Percentiles rank a stretch among this genome's conserved stretches.
phyloP scores from a whole-genome alignment of 495 filamentous ascomycete species.

The Aspergillus diversus region DNA sequence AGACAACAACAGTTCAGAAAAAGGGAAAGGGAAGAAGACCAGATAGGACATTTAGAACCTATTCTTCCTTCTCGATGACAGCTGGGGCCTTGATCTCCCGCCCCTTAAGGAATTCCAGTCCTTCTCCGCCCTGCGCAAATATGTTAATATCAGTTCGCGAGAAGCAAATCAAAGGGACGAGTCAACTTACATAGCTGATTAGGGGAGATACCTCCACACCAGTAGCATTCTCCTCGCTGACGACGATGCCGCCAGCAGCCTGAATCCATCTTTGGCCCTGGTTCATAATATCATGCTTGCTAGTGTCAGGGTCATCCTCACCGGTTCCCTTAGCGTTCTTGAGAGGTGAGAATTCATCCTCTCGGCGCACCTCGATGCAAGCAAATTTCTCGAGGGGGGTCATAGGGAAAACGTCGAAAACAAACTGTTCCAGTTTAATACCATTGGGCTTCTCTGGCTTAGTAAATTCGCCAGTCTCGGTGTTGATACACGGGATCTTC shows the following conservation, averaged over 20 bases:
- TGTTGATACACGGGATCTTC: slow-evolving; percentile 92
- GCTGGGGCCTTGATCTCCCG: slow-evolving; percentile 76
- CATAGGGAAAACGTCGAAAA: slow-evolving; percentile 97
- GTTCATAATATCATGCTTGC: slow-evolving; percentile 81
- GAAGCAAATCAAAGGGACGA: slow-evolving; percentile 13
- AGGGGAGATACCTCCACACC: slow-evolving; percentile 93
- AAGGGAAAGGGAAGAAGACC: not conserved
- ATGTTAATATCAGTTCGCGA: slow-evolving; percentile 37
- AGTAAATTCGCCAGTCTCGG: slow-evolving; percentile 72
- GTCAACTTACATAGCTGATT: slow-evolving; percentile 86
- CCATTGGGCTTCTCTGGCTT: slow-evolving; percentile 95
- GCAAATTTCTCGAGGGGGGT: slow-evolving; percentile 87
- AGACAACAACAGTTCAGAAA: not conserved
- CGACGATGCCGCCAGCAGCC: slow-evolving; percentile 74
- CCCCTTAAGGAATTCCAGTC: slow-evolving; percentile 74
- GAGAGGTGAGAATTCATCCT: slow-evolving; percentile 97
- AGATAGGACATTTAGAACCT: slow-evolving; percentile 15
- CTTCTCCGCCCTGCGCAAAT: slow-evolving; percentile 77
- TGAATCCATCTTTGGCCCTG: slow-evolving; percentile 87
- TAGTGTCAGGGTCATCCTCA: slow-evolving; percentile 94
- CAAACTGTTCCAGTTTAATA: slow-evolving; percentile 98
- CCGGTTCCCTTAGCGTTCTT: slow-evolving; percentile 94
- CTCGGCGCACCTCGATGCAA: slow-evolving; percentile 91
- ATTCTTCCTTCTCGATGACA: slow-evolving; percentile 73
- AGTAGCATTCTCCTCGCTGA: slow-evolving; percentile 65